Base-by-base conservation (phyloP, 805 yeast genomes). In the Myxozyma monticola region DNA sequence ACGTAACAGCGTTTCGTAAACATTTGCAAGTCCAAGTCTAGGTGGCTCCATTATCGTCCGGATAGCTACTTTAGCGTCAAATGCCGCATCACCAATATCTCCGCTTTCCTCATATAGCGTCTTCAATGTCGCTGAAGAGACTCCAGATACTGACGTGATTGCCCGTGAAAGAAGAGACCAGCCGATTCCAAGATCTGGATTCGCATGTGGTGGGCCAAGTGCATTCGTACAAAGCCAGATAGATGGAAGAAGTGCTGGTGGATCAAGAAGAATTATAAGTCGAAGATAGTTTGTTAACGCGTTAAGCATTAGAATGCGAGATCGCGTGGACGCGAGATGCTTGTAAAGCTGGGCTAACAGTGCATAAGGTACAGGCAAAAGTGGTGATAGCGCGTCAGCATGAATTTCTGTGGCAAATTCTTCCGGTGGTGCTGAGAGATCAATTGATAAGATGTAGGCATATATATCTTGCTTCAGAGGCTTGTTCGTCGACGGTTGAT, bases 31-130 rank as follows among this genome's bases (percentile, higher is more conserved):
- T 21, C 57, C 49, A 33, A 61, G 37, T 7, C 48, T 50, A n/a
- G 53, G 45, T n/a, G 56, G 62, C 17, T 45, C 36, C 2, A 43
- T 44, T 15, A 61, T 25, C 8, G 64, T 60, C 6, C 58, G 43
- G 7, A 58, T 54, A 4, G 56, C 45, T 14, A 50, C 49, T 34
- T 59, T 54, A 6, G 62, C 60, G 14, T 60, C 60, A 30, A 49
- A 60, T n/a, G 62, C 64, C 18, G 57, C 64, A 35, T 61, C 64
- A 9, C 64, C 64, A 15, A 51, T 38, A 43, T 61, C 64, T 8
- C 64, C 64, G 31, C 50, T 40, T 33, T 42, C 37, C 21, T 48
- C 49, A 22, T 50, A 60, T 22, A 61, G 37, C 8, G 36, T 34
- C 24, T 48, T 45, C 15, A 61, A 29, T n/a, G 50, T 35, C 3